Evolutionary conservation across 345 rosid genomes (phyloP).

Genomic region (Salix brachista): DNA sequence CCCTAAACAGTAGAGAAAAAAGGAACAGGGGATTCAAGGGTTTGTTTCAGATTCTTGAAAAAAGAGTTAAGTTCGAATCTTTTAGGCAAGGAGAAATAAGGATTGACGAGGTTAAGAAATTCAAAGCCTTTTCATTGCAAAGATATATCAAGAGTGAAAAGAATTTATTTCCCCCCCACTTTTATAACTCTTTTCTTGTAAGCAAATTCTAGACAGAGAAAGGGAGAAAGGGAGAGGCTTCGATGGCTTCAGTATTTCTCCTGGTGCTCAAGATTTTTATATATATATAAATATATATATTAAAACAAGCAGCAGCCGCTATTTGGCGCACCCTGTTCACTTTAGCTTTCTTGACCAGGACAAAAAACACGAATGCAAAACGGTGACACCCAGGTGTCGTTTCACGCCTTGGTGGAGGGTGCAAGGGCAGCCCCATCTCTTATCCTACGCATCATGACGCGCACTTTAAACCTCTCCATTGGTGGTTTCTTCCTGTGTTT

Average conservation of each 20-base stretch:
- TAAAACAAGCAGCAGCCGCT: conserved; percentile 1
- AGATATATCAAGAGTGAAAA: background rate
- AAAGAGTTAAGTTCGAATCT: conserved; percentile 8
- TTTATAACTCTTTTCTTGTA: background rate
- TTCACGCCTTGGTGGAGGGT: background rate
- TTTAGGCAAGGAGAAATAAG: conserved; percentile 3
- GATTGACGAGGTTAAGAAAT: background rate
- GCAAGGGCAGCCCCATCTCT: background rate
- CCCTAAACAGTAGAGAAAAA: background rate
- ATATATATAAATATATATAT: background rate
- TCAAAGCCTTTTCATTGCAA: background rate
- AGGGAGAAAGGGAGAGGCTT: conserved; percentile 1
- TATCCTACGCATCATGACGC: conserved; percentile 31
- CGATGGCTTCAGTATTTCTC: conserved; percentile 1
- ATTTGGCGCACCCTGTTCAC: conserved; percentile 19
- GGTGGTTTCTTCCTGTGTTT: background rate
- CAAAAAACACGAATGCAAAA: background rate
- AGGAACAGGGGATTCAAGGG: background rate
- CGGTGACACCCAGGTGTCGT: background rate
- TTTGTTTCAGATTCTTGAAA: background rate
- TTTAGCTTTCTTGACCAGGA: conserved; percentile 19
- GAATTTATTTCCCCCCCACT: background rate
- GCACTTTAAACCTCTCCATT: conserved; percentile 28
- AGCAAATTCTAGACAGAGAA: background rate
- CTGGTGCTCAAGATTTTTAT: background rate